Evolutionary conservation across 1,284 basidiomycete genomes (phyloP), one percentile per base, ranked within the genome.

Genomic region (Ceratobasidium sp.): DNA sequence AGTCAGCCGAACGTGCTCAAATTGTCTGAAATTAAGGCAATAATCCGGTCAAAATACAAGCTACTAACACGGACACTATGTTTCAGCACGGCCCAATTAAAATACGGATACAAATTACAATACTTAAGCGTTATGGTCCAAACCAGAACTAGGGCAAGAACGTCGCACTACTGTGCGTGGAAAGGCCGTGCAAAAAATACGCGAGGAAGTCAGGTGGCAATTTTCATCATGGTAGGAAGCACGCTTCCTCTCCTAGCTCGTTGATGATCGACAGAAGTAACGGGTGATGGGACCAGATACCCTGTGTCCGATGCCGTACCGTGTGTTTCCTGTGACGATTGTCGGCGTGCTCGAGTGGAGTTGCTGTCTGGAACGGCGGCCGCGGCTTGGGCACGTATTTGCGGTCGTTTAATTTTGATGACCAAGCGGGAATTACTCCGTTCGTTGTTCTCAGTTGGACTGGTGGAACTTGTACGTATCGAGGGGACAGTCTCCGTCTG

Each of bases 51-150:
- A 67, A 53, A 55, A 52, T 28, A 55, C 41, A 41, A 23, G n/a
- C 36, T 43, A 41, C 41, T 55, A 46, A 36, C 34, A 53, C 62
- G n/a, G 5, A 16, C 18, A 23, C 4, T 39, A 46, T 18, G 53
- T 50, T 70, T 67, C 50, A 67, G 39, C 52, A 67, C 50, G 23
- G 32, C 16, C 48, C 39, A 32, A 14, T 55, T 18, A 55, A 57
- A 57, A 45, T 55, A 58, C 16, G 16, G 53, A 57, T 70, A 70
- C 53, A 28, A 70, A 70, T 45, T 70, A 70, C 5, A 70, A 70
- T 58, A 70, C 10, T 70, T 70, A 59, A 70, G n/a, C 39, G 39
- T 26, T 23, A 69, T 23, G 23, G 39, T 41, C 46, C 18, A 62
- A 30, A 30, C 32, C 46, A 12, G 36, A 50, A 46, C 45, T 21